Conservation (phyloP, 805 yeast genomes). For the Torulaspora gathmanii region DNA sequence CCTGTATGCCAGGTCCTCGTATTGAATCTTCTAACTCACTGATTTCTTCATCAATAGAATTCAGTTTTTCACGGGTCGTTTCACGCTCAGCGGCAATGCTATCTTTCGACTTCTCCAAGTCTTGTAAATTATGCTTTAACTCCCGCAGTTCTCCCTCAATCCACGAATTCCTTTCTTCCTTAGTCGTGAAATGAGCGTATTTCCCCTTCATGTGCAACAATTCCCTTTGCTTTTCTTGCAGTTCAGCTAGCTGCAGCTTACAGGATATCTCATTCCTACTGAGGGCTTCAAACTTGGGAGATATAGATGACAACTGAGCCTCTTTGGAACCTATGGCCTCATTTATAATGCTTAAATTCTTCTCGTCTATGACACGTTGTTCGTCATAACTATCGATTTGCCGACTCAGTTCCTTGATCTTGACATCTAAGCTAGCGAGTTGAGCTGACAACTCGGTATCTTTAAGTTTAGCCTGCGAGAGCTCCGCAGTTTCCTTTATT, state of each 20-base stretch:
- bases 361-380: slow-evolving; percentile 29
- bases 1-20: slow-evolving; percentile 34
- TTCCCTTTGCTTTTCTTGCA: slow-evolving; percentile 50
- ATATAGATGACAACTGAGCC: slow-evolving; percentile 33
- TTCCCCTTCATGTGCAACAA: slow-evolving; percentile 70
- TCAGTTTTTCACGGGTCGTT: slow-evolving; percentile 19
- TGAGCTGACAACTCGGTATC: slow-evolving; percentile 45
- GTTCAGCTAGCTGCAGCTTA: slow-evolving; percentile 39
- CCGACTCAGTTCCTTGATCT: slow-evolving; percentile 41
- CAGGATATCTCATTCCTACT: slow-evolving; percentile 40
- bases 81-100: slow-evolving; percentile 16
- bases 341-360: slow-evolving; percentile 26
- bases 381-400: slow-evolving; percentile 35
- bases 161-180: slow-evolving; percentile 65
- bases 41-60: slow-evolving; percentile 31
- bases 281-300: slow-evolving; percentile 42
- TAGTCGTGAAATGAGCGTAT: slow-evolving; percentile 51
- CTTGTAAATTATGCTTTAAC: slow-evolving; percentile 30
- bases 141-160: slow-evolving; percentile 47
- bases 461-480: slow-evolving; percentile 48
- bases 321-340: slow-evolving; percentile 38
- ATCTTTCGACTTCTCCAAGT: slow-evolving; percentile 26
- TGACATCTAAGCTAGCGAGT: slow-evolving; percentile 48
- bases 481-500: slow-evolving; percentile 50
- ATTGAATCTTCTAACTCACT: slow-evolving; percentile 38